Base-by-base conservation (phyloP, 164 flowering plant genomes). In the Magnolia kwangsiensis region DNA sequence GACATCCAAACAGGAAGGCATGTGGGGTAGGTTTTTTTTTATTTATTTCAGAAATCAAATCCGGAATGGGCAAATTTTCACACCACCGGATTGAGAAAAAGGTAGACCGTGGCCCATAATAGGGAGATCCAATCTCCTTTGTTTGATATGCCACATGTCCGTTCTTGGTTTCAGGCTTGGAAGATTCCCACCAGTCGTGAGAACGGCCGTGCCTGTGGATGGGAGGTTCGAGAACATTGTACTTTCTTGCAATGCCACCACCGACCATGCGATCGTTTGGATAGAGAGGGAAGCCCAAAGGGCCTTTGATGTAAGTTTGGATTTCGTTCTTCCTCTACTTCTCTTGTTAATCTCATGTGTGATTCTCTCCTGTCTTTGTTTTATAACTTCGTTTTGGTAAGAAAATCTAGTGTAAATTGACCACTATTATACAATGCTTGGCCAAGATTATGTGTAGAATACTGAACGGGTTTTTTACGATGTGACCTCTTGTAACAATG, bases 191-290 rank as follows among this genome's bases (percentile, higher is more conserved):
- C 95, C 95, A 24, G 87, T 86, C 67, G 93, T 89, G 75, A 84
- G 86, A 80, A 91, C 93, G 21, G 92, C 95, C 24, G 91, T 91
- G 49, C 93, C 95, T 20, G 95, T 91, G 63, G 91, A 90, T 81
- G 95, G 93, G 27, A 86, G 95, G 78, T 89, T 91, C 74, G 95
- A 89, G 80, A 89, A 86, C 76, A 82, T 91, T 31, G 89, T 88
- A 71, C 88, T 91, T 31, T 91, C 95, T 29, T 91, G 92, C 85
- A 89, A 88, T 84, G 86, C 88, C 61, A 87, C 89, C 37, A 76
- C 89, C 16, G 92, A 90, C 77, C 94, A 90, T 82, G 84, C 87
- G 24, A 88, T 91, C 74, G 85, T 88, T 75, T 86, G 91, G 89
- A 89, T 91, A 65, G 89, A 88, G 78, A 77, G 86, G 77, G 95